Conservation (phyloP, 352 stramenopile species). For the Globisporangium megalacanthum region DNA sequence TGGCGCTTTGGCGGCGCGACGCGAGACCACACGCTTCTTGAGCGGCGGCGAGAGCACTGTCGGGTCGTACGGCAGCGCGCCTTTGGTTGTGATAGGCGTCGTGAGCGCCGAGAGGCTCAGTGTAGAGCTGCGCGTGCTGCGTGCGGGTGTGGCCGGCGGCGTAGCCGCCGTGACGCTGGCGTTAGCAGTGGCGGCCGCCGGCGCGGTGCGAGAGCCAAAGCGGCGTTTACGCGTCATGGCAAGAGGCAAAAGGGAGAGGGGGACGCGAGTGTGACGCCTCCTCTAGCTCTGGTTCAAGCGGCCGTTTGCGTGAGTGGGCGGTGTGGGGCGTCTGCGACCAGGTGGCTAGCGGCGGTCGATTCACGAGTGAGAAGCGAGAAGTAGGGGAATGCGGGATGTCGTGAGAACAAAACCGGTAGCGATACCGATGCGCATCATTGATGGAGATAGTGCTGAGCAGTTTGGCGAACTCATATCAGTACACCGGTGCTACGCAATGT, state of each 20-base stretch:
- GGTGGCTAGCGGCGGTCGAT: conserved; percentile 1
- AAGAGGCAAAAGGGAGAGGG: background rate
- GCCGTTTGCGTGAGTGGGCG: conserved; percentile 11
- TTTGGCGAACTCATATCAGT: background rate
- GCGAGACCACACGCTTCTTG: conserved; percentile 41
- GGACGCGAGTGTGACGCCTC: background rate
- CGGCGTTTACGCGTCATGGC: conserved; percentile 18
- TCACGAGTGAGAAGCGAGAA: conserved; percentile 3
- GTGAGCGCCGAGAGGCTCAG: background rate
- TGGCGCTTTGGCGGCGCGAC: conserved; percentile 32
- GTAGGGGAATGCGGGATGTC: conserved; percentile 1
- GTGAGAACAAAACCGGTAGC: conserved; percentile 12
- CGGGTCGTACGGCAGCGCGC: conserved; percentile 7
- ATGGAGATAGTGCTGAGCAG: background rate
- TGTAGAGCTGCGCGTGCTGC: background rate
- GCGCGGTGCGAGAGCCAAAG: conserved; percentile 1
- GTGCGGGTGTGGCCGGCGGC: background rate
- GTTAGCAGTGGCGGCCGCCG: background rate
- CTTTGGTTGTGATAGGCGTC: background rate
- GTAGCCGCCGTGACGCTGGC: background rate
- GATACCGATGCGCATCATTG: conserved; percentile 5
- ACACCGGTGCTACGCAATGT: background rate
- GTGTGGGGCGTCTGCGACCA: conserved; percentile 2
- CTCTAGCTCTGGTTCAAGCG: conserved; percentile 10
- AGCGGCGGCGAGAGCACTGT: conserved; percentile 41